phyloP scores from a whole-genome alignment of 2,329 filamentous ascomycete genomes.

The Ascochyta pisi region DNA sequence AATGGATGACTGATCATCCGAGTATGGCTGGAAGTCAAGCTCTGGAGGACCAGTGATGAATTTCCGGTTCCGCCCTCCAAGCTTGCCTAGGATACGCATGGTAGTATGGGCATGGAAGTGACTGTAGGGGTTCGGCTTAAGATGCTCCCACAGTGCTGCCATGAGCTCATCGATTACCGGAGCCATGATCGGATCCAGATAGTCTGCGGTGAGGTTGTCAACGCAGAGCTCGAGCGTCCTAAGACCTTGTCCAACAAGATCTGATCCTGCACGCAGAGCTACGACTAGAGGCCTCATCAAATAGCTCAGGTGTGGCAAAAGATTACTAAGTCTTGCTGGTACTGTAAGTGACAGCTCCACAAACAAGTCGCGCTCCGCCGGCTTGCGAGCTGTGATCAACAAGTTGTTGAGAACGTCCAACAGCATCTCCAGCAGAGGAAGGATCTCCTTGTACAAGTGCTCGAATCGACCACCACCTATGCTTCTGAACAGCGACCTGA shows the following conservation, averaged over 20 bases:
- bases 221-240: constrained; percentile 95
- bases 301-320: constrained; percentile 93
- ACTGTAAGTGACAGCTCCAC: constrained; percentile 97
- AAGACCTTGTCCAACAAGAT: constrained; percentile 92
- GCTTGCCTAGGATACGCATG: constrained; percentile 94
- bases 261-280: constrained; percentile 85
- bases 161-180: constrained; percentile 98
- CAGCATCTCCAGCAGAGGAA: constrained; percentile 95
- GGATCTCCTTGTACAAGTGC: constrained; percentile 96
- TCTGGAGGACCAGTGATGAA: constrained; percentile 90
- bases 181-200: constrained; percentile 98
- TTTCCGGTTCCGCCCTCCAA: constrained; percentile 93
- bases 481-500: constrained; percentile 91
- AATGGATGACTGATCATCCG: constrained; percentile 87
- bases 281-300: constrained; percentile 98
- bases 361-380: constrained; percentile 90
- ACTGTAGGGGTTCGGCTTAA: constrained; percentile 91
- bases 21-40: constrained; percentile 82
- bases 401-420: constrained; percentile 96
- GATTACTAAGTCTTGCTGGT: constrained; percentile 89
- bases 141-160: constrained; percentile 95
- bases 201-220: constrained; percentile 96
- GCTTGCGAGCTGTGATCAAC: constrained; percentile 86
- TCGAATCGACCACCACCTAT: constrained; percentile 98
- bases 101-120: constrained; percentile 98